These are phyloP conservation scores for Cantharellus cinnabarinus DNA, from an alignment of 768 basidiomycete species.

Conservation along the genomic window DNA sequence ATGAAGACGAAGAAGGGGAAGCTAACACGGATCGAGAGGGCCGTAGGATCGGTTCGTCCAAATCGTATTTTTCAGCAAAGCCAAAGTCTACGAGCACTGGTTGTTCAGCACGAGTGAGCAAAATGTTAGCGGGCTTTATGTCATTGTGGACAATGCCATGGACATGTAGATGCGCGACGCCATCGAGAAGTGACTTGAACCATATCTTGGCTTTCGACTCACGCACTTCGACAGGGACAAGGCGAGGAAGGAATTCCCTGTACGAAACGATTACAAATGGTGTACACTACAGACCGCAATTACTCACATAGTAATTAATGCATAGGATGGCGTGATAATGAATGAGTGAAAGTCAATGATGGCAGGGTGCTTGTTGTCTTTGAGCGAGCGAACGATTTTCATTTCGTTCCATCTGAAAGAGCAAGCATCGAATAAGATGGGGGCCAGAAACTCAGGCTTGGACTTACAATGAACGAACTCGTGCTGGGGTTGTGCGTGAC, in stretches of 20 bases:
- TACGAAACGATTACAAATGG: not conserved
- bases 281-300: slow-evolving; percentile 1
- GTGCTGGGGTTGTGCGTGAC: slow-evolving; percentile 64
- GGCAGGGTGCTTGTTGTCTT: slow-evolving; percentile 71
- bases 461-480: slow-evolving; percentile 69
- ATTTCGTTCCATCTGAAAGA: slow-evolving; percentile 82
- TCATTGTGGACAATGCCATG: slow-evolving; percentile 83
- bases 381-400: slow-evolving; percentile 80
- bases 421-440: not conserved
- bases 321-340: slow-evolving; percentile 79
- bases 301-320: slow-evolving; percentile 77
- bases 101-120: slow-evolving; percentile 54
- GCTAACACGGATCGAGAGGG: slow-evolving; percentile 18
- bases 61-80: slow-evolving; percentile 69
- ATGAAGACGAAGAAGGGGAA: not conserved
- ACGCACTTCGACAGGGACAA: slow-evolving; percentile 73
- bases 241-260: slow-evolving; percentile 74
- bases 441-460: not conserved
- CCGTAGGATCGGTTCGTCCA: slow-evolving; percentile 11
- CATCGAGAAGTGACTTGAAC: slow-evolving; percentile 67
- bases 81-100: slow-evolving; percentile 93
- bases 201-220: slow-evolving; percentile 59
- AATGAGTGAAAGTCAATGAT: slow-evolving; percentile 88
- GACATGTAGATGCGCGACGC: slow-evolving; percentile 63
- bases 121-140: slow-evolving; percentile 93